Base-by-base conservation (phyloP, 805 yeast genomes). In the Isabelozyma heimii region DNA sequence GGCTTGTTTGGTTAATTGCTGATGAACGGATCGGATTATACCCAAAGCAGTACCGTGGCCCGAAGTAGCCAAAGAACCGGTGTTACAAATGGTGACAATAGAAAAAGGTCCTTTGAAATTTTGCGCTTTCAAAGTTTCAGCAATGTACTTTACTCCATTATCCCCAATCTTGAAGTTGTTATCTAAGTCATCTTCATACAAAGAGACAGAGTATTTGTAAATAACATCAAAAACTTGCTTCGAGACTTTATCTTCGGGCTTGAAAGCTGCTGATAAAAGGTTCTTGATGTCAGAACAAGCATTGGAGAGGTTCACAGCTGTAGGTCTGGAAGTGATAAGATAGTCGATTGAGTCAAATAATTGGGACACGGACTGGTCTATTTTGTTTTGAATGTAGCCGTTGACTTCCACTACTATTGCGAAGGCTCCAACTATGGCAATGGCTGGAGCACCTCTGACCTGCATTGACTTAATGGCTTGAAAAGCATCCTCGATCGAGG, bases 31-130 rank as follows among this genome's bases (percentile, higher is more conserved):
- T 55, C 98, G 81, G 38, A 92, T 83, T 20, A 94, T 89, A 12
- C 99, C 98, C 28, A 92, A 75, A 0, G 98, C 98, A 5, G 99
- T 92, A 28, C 99, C 99, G 63, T 91, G 92, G 2, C 98, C 98
- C 4, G 98, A 89, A 1, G 99, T 92, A 1, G 99, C 99, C 50
- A 92, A 74, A 0, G 97, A 89, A 0, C 99, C 99, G 0, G 99
- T 92, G 69, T 92, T 92, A 69, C 99, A 92, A 48, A 94, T 89
- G 1, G 98, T 92, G 62, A 94, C 69, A 3, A 90, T 91, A 1
- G 95, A 81, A 62, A 91, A 84, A 4, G 85, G 85, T 10, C 87
- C 89, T 15, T 66, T 61, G 57, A 80, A 83, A 4, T 73, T 69
- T 52, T 83, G 80, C 14, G 66, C 53, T 15, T 63, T 57, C 54